These are phyloP conservation scores for Auriscalpium microsporum DNA, from an alignment of 768 basidiomycete species.

Conservation along the genomic window DNA sequence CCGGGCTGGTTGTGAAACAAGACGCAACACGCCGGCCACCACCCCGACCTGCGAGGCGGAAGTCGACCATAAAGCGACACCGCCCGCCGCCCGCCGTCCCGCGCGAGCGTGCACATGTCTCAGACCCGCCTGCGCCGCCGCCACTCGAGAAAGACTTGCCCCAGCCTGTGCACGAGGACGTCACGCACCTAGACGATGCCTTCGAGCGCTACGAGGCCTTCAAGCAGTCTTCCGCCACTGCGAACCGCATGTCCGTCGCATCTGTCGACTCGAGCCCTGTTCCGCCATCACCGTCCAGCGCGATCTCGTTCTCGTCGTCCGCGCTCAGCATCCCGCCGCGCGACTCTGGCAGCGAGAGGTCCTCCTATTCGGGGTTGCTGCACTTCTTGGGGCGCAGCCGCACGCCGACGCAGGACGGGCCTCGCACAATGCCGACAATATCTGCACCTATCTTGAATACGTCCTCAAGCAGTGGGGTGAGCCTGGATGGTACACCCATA, in stretches of 20 bases:
- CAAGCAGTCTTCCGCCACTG: slow-evolving; percentile 41
- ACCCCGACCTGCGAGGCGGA: slow-evolving; percentile 13
- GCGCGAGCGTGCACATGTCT: slow-evolving; percentile 20
- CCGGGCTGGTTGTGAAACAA: slow-evolving; percentile 71
- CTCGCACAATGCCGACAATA: slow-evolving; percentile 41
- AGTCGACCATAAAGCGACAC: slow-evolving; percentile 26
- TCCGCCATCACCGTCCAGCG: slow-evolving; percentile 2
- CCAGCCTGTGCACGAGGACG: slow-evolving; percentile 3
- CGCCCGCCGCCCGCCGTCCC: slow-evolving; percentile 50
- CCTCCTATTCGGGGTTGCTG: background rate
- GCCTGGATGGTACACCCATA: slow-evolving; percentile 23
- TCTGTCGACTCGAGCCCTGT: slow-evolving; percentile 37
- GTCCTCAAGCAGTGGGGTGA: too few relatives aligned
- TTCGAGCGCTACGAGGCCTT: slow-evolving; percentile 88
- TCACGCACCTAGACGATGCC: slow-evolving; percentile 60
- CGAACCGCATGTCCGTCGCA: slow-evolving; percentile 54
- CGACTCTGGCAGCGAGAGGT: slow-evolving; percentile 33
- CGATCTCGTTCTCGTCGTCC: background rate
- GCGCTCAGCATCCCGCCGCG: background rate
- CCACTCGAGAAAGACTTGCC: slow-evolving; percentile 18
- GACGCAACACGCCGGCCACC: slow-evolving; percentile 44
- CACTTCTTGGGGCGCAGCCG: slow-evolving; percentile 47
- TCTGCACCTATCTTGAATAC: slow-evolving; percentile 56
- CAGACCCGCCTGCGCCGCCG: slow-evolving; percentile 16
- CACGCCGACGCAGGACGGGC: slow-evolving; percentile 44